Evolutionary conservation across 2,329 filamentous ascomycete species (phyloP), one percentile per base, ranked within the genome.

Genomic region (Huntiella decipiens): DNA sequence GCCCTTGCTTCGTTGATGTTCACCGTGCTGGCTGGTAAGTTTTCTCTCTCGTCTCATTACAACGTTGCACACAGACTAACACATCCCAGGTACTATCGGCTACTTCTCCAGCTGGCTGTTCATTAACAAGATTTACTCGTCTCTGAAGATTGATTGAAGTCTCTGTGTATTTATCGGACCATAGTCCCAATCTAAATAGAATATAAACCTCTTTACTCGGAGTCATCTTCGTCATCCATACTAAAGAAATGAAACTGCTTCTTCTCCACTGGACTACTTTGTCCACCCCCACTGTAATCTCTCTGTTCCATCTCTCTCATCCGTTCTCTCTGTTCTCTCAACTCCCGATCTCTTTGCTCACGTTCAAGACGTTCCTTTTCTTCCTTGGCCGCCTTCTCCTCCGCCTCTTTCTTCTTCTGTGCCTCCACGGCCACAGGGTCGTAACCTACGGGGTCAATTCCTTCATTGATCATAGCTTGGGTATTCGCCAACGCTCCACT

Each of bases 51-150:
- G 8, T 28, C 22, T 28, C 22, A 28, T 28, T 28, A 28, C 15
- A 28, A 15, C 28, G 7, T 15, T 19, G 3, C 28, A 4, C 45
- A 35, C 50, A 56, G 52, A 57, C 52, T 52, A 6, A 13, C 46
- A 51, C 13, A 22, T 45, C 48, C 3, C 52, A 95, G 91, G 88
- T 31, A 82, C 88, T 1, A 96, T 98, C 58, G 91, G 91, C 46
- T 95, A 91, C 67, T 85, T 95, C 55, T 77, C 91, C 6, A 92
- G 85, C 60, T 96, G 87, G 84, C 73, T 81, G 59, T 98, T 98
- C 59, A 81, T 93, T 45, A 76, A 83, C 54, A 88, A 82, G 61
- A 98, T 98, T 51, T 98, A 98, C 61, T 68, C 77, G 17, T 95
- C 87, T n/a, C 93, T 98, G 66, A 98, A 98, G 69, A 86, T 98